phyloP scores from a whole-genome alignment of 305 asterid species.

The Solanum hybrid region DNA sequence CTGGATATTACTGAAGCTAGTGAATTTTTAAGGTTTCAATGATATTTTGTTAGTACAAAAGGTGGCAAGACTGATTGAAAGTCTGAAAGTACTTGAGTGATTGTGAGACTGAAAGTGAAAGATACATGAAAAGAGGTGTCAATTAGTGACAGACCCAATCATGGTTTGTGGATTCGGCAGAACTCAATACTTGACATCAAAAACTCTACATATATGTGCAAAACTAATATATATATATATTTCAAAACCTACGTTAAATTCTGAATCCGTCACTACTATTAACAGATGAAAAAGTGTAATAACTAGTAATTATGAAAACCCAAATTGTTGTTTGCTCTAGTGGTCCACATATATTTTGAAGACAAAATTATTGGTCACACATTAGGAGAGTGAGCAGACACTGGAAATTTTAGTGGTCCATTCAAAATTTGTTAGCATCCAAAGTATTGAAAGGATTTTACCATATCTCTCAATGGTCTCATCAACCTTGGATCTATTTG shows the following conservation, averaged over 20 bases:
- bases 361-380: not conserved
- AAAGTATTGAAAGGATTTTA: not conserved
- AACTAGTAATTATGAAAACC: not conserved
- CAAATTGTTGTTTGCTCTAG: not conserved
- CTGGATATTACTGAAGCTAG: not conserved
- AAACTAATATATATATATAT: too few relatives aligned
- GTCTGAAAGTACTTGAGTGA: not conserved
- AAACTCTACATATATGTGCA: too few relatives aligned
- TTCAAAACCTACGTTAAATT: not conserved
- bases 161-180: not conserved
- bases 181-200: not conserved
- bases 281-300: not conserved
- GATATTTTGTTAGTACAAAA: not conserved
- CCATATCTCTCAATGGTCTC: not conserved
- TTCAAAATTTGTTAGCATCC: conserved; percentile 1
- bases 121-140: not conserved
- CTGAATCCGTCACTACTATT: not conserved
- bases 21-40: not conserved
- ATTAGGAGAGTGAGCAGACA: conserved; percentile 1
- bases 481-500: not conserved
- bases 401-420: not conserved
- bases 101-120: not conserved
- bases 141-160: not conserved
- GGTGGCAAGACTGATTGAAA: not conserved
- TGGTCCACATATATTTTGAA: not conserved